Evolutionary conservation across 768 basidiomycete genomes (phyloP), one percentile per base, ranked within the genome.

Genomic region (Chalciporus piperatus): DNA sequence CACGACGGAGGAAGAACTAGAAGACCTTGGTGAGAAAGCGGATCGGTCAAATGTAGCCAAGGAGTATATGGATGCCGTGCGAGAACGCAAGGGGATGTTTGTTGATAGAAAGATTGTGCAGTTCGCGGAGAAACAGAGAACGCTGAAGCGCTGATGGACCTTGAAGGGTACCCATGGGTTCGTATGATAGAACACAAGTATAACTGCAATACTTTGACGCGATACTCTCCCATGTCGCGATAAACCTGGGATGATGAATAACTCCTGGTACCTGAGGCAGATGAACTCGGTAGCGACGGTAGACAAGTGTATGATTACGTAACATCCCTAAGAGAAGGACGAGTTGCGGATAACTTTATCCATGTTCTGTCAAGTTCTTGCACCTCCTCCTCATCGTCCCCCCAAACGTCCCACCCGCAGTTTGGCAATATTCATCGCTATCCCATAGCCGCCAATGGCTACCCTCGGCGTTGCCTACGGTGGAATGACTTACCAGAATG

Each of bases 91-190:
- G 64, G 97, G 97, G 5, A 80, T 98, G 83, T 96, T 95, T 68
- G 89, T 97, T 7, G 93, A 98, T 70, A 76, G 84, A 57, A 98
- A 98, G 73, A 86, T 97, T 27, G 92, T 99, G 1, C 89, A 96
- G 64, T 87, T 85, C 65, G 96, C 97, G 3, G 97, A 98, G 74
- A 98, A 98, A 74, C 97, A 98, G 72, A 79, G 96, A 67, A 98
- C 97, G 23, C 68, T 85, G 59, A 87, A 85, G 62, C 75, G 80
- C 60, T 86, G 70, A n/a, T n/a, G n/a, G n/a, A 13, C 40, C 41
- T 41, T 48, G 32, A 10, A 12, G 25, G 42, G 37, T 23, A 32
- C 32, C 47, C 41, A 27, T 41, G 41, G 33, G 9, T 6, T 45
- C 43, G 22, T 22, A 22, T 22, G 22, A 48, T 50, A 32, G 19